A percentile compares a stretch with the other conserved stretches of the same genome.
These are phyloP conservation scores for Nephelium lappaceum DNA, from an alignment of 345 rosid genomes.

Conservation along the genomic window DNA sequence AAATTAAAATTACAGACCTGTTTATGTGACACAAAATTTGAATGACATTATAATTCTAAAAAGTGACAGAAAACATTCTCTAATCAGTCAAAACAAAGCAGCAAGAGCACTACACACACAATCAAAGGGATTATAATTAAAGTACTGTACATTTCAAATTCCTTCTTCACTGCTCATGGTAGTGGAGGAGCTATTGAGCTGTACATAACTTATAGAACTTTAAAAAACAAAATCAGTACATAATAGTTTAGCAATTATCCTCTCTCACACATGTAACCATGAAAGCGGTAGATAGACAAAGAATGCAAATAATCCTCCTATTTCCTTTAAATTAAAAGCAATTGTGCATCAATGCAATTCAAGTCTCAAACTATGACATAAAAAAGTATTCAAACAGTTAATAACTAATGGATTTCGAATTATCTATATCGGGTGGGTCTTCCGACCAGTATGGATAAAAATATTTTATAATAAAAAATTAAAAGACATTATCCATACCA, in stretches of 20 bases:
- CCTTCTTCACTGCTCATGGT: background rate
- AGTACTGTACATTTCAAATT: background rate
- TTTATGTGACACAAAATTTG: background rate
- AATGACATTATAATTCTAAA: background rate
- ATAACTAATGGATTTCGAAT: too few species aligned
- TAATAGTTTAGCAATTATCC: background rate
- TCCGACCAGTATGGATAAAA: too few species aligned
- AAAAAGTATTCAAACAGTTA: background rate
- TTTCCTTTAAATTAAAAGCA: background rate
- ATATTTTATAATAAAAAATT: too few species aligned
- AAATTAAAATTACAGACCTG: background rate
- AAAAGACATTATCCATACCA: too few species aligned
- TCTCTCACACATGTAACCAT: background rate
- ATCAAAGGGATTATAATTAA: background rate
- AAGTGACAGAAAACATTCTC: background rate
- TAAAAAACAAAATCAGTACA: background rate
- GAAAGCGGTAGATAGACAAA: background rate
- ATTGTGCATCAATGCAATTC: background rate
- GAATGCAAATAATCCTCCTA: background rate
- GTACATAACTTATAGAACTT: background rate
- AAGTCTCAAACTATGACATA: background rate
- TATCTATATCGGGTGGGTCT: too few species aligned
- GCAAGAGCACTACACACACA: background rate
- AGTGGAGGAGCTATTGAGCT: background rate
- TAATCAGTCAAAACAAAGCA: background rate